Conservation (phyloP, 2,329 filamentous ascomycete genomes). For the Penicillium sp. region DNA sequence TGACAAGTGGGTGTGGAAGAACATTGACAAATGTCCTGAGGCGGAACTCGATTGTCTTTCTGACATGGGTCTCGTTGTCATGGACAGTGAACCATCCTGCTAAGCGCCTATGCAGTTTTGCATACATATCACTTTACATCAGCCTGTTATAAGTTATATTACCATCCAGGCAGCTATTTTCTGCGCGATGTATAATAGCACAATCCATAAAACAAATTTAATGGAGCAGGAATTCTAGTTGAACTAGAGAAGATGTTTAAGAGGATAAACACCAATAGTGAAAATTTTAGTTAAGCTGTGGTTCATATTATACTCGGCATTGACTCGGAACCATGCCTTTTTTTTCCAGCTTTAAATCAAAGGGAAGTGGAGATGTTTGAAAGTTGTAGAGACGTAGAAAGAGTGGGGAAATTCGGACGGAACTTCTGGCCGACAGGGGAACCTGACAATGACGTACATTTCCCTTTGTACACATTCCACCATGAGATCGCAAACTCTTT, state of each 20-base stretch:
- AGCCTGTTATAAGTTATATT: neutral
- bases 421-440: neutral
- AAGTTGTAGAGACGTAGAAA: neutral
- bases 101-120: neutral
- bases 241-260: neutral
- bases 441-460: slow-evolving; percentile 6
- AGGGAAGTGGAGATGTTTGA: neutral
- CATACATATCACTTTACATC: neutral
- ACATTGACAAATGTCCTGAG: slow-evolving; percentile 8
- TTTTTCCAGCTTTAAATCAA: neutral
- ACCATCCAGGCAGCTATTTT: neutral
- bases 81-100: neutral
- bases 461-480: slow-evolving; percentile 9
- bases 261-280: neutral
- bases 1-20: slow-evolving; percentile 4
- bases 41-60: neutral
- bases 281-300: neutral
- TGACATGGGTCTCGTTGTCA: slow-evolving; percentile 3
- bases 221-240: neutral
- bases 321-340: neutral
- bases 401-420: neutral
- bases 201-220: neutral
- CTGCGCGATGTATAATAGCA: neutral
- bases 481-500: slow-evolving; percentile 29
- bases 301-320: neutral